A percentile compares a stretch with the other conserved stretches of the same genome.
phyloP scores from a whole-genome alignment of 306 rosid species.

The Begonia fuchsioides region DNA sequence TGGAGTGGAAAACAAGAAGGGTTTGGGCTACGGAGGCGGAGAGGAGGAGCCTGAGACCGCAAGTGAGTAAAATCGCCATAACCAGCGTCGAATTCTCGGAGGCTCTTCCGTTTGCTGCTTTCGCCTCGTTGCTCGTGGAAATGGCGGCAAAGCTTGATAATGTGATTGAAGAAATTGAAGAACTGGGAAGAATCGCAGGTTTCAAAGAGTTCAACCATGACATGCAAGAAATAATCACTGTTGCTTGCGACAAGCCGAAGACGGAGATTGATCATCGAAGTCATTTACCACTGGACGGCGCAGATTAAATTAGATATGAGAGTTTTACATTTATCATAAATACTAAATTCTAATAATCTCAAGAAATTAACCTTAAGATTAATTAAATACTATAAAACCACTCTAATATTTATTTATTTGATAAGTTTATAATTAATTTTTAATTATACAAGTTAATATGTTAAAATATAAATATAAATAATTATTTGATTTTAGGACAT shows the following conservation, averaged over 20 bases:
- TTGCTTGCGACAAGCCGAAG: slow-evolving; percentile 37
- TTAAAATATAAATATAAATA: too few relatives aligned
- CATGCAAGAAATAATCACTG: slow-evolving; percentile 36
- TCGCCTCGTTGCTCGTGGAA: slow-evolving; percentile 90
- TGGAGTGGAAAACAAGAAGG: slow-evolving; percentile 59
- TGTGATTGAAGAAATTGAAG: slow-evolving; percentile 79
- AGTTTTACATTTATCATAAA: too few relatives aligned
- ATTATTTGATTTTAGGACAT: too few relatives aligned
- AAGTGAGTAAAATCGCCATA: slow-evolving; percentile 63
- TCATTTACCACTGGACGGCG: slow-evolving; percentile 38
- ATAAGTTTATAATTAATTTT: too few relatives aligned
- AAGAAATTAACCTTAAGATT: too few relatives aligned
- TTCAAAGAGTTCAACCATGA: slow-evolving; percentile 52
- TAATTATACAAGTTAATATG: too few relatives aligned
- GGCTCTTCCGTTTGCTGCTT: slow-evolving; percentile 94
- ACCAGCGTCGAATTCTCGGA: slow-evolving; percentile 91
- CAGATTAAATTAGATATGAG: slow-evolving; percentile 15
- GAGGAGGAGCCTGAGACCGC: slow-evolving; percentile 53
- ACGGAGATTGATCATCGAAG: slow-evolving; percentile 17
- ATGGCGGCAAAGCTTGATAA: slow-evolving; percentile 74
- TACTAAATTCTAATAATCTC: too few relatives aligned
- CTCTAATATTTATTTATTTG: too few relatives aligned
- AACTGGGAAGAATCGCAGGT: slow-evolving; percentile 60
- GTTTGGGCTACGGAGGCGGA: slow-evolving; percentile 32
- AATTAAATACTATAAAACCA: too few relatives aligned